These are phyloP conservation scores for Starmera caribaea DNA, from an alignment of 805 yeast species.

Conservation along the genomic window DNA sequence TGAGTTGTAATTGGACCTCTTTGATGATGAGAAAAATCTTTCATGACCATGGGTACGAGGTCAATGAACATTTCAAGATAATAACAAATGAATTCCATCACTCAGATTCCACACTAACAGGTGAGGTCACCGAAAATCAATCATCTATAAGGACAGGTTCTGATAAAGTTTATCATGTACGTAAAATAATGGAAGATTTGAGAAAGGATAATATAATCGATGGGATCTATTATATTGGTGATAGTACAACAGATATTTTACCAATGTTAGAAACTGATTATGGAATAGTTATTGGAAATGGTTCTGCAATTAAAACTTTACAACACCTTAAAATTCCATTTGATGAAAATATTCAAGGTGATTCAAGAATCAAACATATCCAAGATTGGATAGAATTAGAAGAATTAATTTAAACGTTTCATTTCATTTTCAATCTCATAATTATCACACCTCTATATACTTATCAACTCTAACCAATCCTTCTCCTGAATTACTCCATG, in stretches of 20 bases:
- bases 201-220: slow-evolving; percentile 5
- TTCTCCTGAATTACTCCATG: slow-evolving; percentile 53
- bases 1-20: slow-evolving; percentile 59
- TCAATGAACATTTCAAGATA: slow-evolving; percentile 19
- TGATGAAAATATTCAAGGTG: slow-evolving; percentile 9
- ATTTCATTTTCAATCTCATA: background rate
- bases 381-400: slow-evolving; percentile 13
- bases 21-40: slow-evolving; percentile 30
- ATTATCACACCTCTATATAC: slow-evolving; percentile 31
- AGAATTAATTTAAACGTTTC: slow-evolving; percentile 3
- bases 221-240: slow-evolving; percentile 43
- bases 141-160: slow-evolving; percentile 38
- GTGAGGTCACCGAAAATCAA: slow-evolving; percentile 11
- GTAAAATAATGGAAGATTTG: slow-evolving; percentile 11
- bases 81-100: slow-evolving; percentile 43
- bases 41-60: slow-evolving; percentile 12
- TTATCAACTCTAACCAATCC: slow-evolving; percentile 60
- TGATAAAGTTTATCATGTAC: slow-evolving; percentile 33
- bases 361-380: slow-evolving; percentile 10
- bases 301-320: slow-evolving; percentile 22
- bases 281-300: slow-evolving; percentile 37
- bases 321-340: slow-evolving; percentile 14
- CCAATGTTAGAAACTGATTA: slow-evolving; percentile 36
- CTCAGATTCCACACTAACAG: slow-evolving; percentile 18
- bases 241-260: slow-evolving; percentile 49